phyloP scores from a whole-genome alignment of 148 eudicot species.

The Dysphania ambrosioides region DNA sequence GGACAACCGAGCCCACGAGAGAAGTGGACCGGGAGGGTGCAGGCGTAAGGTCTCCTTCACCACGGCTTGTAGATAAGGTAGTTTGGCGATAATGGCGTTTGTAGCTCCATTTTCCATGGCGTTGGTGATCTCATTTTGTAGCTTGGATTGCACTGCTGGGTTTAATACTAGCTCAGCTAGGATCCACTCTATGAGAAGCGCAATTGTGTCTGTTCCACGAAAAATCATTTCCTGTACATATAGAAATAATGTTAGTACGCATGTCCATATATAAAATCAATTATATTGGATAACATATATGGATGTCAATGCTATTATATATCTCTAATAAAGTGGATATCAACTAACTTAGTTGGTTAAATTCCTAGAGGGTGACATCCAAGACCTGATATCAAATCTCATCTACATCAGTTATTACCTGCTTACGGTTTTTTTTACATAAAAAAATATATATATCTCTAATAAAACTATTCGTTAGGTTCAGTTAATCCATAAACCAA shows the following conservation, averaged over 20 bases:
- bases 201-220: slow-evolving; percentile 66
- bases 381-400: too few relatives aligned
- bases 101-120: slow-evolving; percentile 23
- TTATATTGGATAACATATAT: too few relatives aligned
- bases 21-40: slow-evolving; percentile 76
- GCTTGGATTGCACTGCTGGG: slow-evolving; percentile 43
- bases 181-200: slow-evolving; percentile 61
- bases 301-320: too few relatives aligned
- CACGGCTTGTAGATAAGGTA: slow-evolving; percentile 57
- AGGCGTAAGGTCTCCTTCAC: slow-evolving; percentile 55
- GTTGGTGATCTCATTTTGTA: slow-evolving; percentile 36
- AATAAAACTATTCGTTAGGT: too few relatives aligned
- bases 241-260: background rate
- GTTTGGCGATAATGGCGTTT: slow-evolving; percentile 34
- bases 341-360: too few relatives aligned
- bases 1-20: slow-evolving; percentile 64
- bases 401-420: too few relatives aligned
- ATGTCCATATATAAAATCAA: too few relatives aligned
- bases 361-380: too few relatives aligned
- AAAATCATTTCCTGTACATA: slow-evolving; percentile 61
- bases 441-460: too few relatives aligned
- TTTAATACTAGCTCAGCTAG: slow-evolving; percentile 54
- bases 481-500: too few relatives aligned
- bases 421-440: too few relatives aligned
- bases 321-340: too few relatives aligned